Conservation (phyloP, 305 asterid genomes). For the Nicotiana rustica region DNA sequence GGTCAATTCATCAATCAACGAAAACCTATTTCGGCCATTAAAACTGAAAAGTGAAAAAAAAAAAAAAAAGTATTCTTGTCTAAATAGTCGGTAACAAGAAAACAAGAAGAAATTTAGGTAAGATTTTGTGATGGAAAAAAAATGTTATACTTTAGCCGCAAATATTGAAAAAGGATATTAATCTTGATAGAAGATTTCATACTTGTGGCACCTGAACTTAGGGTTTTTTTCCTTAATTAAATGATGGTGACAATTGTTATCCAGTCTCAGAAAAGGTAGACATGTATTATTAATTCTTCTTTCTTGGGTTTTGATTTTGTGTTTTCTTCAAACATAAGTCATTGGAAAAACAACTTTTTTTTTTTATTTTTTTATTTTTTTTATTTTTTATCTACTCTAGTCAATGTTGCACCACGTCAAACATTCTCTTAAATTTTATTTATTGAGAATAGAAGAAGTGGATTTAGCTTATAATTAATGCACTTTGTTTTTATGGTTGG, state of each 20-base stretch:
- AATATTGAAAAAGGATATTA: slow-evolving; percentile 13
- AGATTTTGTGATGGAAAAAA: not conserved
- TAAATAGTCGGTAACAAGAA: slow-evolving; percentile 22
- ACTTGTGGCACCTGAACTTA: slow-evolving; percentile 26
- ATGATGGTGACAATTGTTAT: slow-evolving; percentile 21
- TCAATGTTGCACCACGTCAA: not conserved
- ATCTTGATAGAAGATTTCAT: slow-evolving; percentile 1
- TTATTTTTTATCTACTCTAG: not conserved
- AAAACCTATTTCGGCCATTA: not conserved
- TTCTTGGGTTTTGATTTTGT: slow-evolving; percentile 4
- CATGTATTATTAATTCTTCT: not conserved
- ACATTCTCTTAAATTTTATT: not conserved
- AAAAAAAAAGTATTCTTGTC: not conserved
- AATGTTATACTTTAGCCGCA: not conserved
- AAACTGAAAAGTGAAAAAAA: not conserved
- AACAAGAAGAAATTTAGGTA: not conserved
- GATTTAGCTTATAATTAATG: not conserved
- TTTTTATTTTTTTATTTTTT: not conserved
- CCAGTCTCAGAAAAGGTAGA: slow-evolving; percentile 13
- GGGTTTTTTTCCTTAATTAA: not conserved
- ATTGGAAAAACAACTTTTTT: not conserved
- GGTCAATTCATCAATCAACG: not conserved
- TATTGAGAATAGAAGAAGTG: not conserved
- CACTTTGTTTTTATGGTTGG: not conserved
- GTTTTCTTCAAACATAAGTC: not conserved